phyloP scores from a whole-genome alignment of 345 rosid genomes.

The Linum tenue region DNA sequence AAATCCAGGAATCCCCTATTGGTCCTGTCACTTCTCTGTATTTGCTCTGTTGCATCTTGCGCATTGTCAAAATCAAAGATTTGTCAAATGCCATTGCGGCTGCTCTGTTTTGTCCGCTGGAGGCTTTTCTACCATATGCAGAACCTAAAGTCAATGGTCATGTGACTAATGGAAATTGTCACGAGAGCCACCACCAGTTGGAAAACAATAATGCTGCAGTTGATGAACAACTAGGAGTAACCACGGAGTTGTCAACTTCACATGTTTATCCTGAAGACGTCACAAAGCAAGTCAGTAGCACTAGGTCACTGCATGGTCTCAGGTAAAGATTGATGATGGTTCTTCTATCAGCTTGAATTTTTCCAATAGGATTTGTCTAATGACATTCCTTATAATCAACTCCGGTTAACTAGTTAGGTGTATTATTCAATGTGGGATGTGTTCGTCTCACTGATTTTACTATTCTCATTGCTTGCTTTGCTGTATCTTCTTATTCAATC shows the following conservation, averaged over 20 bases:
- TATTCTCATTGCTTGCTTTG: no score
- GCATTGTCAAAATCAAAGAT: conserved; percentile 91
- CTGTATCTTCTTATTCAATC: no score
- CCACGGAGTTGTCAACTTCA: conserved; percentile 27
- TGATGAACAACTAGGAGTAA: conserved; percentile 28
- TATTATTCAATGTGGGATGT: no score
- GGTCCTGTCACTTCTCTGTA: conserved; percentile 77
- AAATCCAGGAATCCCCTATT: conserved; percentile 49
- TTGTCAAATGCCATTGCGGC: conserved; percentile 89
- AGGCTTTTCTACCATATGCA: conserved; percentile 42
- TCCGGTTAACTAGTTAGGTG: background rate
- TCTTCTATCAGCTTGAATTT: background rate
- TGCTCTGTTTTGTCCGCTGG: conserved; percentile 65
- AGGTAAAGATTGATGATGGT: conserved; percentile 38
- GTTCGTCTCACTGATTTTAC: no score
- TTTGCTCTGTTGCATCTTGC: conserved; percentile 89
- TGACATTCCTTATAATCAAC: background rate
- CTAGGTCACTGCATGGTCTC: conserved; percentile 34
- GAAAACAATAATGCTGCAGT: conserved; percentile 22
- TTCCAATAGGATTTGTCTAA: background rate
- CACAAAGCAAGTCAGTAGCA: conserved; percentile 16
- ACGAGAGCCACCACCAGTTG: conserved; percentile 34
- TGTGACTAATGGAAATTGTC: conserved; percentile 28
- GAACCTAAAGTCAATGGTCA: conserved; percentile 50
- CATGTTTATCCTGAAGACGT: conserved; percentile 31